Base-by-base conservation (phyloP, 2,329 filamentous ascomycete genomes). In the Cytospora leucostoma region DNA sequence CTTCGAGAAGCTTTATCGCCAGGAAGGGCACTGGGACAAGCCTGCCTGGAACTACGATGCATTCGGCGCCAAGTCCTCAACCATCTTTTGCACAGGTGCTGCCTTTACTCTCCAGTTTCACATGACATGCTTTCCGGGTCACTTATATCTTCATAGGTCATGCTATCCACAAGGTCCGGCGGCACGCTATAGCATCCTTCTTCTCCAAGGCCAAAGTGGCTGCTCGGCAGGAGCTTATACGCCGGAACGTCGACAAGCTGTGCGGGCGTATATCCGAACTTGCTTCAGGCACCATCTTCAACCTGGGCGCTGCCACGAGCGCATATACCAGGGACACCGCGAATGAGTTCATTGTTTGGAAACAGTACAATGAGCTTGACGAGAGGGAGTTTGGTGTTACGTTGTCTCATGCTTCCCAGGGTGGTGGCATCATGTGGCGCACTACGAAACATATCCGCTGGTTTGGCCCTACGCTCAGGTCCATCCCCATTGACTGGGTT, bases 401-500 rank as follows among this genome's bases (percentile, higher is more conserved):
- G 15, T 62, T 69, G 19, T 63, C 61, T 1, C 47, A 40, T 8
- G 10, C 61, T 11, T n/a, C 62, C 1, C 32, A 65, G 17, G 66
- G 62, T 7, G 56, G 19, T 3, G 68, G 68, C 0, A 33, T 47
- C 7, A 21, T 67, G 11, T 69, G 68, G 68, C 62, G 67, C 4
- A 44, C 19, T 1, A 68, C 65, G 33, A 70, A 70, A 57, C 64
- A 67, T 49, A 32, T 69, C 11, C 62, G 59, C 32, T 68, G 61
- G 57, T 66, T 65, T 21, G 63, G 63, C 0, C 67, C 65, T 3
- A 8, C 56, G 2, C 52, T 70, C 38, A 32, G n/a, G 8, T 57
- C 64, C 1, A 65, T 69, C 2, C 67, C 66, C 0, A 19, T 21
- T 10, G 49, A 57, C 6, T 58, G 44, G 38, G 34, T 59, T 7